Conservation (phyloP, 768 basidiomycete genomes). For the Naganishia friedmannii region DNA sequence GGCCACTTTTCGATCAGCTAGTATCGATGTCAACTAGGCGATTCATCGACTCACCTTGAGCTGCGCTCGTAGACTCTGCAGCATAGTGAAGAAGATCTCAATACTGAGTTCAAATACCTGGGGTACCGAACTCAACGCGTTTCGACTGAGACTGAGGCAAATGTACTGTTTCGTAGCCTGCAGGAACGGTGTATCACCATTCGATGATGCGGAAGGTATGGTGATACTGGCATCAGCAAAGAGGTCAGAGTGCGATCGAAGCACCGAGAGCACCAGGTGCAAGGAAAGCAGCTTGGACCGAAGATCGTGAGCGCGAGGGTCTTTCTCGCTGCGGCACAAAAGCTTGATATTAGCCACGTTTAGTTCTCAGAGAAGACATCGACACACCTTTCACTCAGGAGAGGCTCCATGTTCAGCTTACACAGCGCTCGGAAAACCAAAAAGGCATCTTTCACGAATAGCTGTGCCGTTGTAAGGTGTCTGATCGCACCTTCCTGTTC, state of each 20-base stretch:
- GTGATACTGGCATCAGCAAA: slow-evolving; percentile 85
- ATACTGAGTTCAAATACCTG: slow-evolving; percentile 98
- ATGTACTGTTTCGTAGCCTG: slow-evolving; percentile 96
- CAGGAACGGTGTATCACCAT: slow-evolving; percentile 82
- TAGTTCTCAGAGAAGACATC: neutral
- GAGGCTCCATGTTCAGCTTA: slow-evolving; percentile 95
- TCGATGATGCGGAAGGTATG: slow-evolving; percentile 83
- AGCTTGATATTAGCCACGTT: slow-evolving; percentile 24
- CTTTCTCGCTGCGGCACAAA: slow-evolving; percentile 69
- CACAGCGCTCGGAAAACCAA: slow-evolving; percentile 94
- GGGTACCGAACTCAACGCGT: slow-evolving; percentile 89
- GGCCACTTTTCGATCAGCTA: neutral
- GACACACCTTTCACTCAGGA: slow-evolving; percentile 82
- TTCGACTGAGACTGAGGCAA: slow-evolving; percentile 84
- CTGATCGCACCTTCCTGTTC: slow-evolving; percentile 47
- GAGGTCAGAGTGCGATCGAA: slow-evolving; percentile 84
- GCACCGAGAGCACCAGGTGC: slow-evolving; percentile 85
- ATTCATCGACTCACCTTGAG: slow-evolving; percentile 67
- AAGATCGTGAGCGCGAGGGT: slow-evolving; percentile 93
- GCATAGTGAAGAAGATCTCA: slow-evolving; percentile 95
- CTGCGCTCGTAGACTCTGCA: slow-evolving; percentile 90
- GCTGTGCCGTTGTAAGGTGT: slow-evolving; percentile 72
- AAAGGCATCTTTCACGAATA: slow-evolving; percentile 96
- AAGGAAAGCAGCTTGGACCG: slow-evolving; percentile 90
- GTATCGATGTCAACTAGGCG: neutral